These are phyloP conservation scores for Martiniozyma abietophila DNA, from an alignment of 805 yeast genomes.

Conservation along the genomic window DNA sequence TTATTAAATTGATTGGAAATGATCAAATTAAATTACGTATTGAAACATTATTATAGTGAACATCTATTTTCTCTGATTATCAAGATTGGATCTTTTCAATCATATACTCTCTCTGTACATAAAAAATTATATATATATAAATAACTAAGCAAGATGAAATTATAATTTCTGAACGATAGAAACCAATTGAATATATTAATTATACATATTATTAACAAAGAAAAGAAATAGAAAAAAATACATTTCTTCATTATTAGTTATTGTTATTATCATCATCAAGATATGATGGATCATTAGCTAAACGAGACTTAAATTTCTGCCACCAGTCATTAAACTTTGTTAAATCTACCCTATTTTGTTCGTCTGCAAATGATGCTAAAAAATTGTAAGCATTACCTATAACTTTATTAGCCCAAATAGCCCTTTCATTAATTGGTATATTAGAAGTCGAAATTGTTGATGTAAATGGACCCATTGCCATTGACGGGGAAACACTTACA, in stretches of 20 bases:
- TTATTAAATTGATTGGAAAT: constrained; percentile 47
- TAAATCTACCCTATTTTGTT: constrained; percentile 73
- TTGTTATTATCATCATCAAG: no score
- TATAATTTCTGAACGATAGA: no score
- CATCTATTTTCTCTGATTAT: no score
- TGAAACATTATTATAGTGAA: constrained; percentile 8
- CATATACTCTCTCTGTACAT: no score
- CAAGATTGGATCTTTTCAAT: no score
- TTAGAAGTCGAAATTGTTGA: constrained; percentile 28
- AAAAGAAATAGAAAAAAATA: no score
- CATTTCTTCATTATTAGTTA: no score
- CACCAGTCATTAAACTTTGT: constrained; percentile 92
- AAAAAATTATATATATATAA: no score
- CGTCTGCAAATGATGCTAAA: constrained; percentile 78
- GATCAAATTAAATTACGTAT: constrained; percentile 26
- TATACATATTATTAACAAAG: no score
- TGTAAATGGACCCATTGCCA: constrained; percentile 19
- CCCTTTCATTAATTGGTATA: constrained; percentile 16
- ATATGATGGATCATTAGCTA: constrained; percentile 76
- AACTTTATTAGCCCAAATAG: constrained; percentile 57
- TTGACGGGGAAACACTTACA: constrained; percentile 18
- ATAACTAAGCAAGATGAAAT: no score
- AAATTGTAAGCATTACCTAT: constrained; percentile 90
- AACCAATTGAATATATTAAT: no score
- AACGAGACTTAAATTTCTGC: constrained; percentile 72